Evolutionary conservation across 257 asterid species (phyloP).

Genomic region (Apocynum venetum): DNA sequence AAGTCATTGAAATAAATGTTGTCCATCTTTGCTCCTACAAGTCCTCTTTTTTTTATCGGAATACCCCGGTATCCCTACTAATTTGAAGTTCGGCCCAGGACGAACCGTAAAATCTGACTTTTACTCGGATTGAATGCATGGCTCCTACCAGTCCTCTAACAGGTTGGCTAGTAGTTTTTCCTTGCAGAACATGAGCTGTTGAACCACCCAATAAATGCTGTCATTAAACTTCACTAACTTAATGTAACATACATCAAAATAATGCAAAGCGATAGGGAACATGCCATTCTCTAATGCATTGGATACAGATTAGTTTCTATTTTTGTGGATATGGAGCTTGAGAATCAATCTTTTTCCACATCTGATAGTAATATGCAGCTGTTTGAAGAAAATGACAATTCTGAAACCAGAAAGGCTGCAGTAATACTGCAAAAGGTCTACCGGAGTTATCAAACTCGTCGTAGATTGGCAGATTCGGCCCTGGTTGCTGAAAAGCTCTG

Average conservation of each 20-base stretch:
- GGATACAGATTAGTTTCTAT: neutral
- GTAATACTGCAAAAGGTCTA: constrained; percentile 33
- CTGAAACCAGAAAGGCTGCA: constrained; percentile 16
- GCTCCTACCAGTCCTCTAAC: constrained; percentile 2
- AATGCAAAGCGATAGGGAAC: neutral
- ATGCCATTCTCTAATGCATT: neutral
- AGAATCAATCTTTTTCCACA: neutral
- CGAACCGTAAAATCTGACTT: neutral
- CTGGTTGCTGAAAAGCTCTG: constrained; percentile 34
- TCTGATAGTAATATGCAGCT: neutral
- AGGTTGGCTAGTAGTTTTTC: neutral
- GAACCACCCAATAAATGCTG: constrained; percentile 12
- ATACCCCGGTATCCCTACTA: neutral
- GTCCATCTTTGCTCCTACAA: too few species aligned
- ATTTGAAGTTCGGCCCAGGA: too few species aligned
- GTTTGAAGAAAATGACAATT: constrained; percentile 8
- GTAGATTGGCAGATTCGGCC: constrained; percentile 34
- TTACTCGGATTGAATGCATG: neutral
- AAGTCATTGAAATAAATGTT: neutral
- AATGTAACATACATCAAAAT: neutral
- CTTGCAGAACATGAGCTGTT: constrained; percentile 2
- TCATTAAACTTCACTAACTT: neutral
- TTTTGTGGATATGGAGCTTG: constrained; percentile 1
- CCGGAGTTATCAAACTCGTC: constrained; percentile 37
- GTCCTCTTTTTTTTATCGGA: too few species aligned